Base-by-base conservation (phyloP, 352 stramenopile species). In the Globisporangium paroecandrum region DNA sequence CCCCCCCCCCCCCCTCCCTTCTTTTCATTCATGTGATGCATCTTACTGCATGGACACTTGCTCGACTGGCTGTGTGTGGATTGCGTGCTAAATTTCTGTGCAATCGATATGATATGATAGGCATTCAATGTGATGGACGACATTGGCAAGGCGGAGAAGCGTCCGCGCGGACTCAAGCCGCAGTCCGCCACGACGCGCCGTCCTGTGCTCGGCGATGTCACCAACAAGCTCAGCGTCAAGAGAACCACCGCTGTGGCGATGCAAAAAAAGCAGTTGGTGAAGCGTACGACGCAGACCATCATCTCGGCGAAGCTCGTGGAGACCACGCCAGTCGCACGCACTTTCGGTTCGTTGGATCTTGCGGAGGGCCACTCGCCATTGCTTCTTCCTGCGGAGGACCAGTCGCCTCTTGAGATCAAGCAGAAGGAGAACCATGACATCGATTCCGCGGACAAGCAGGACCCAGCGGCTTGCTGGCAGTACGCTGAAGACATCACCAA, bases 401-500 rank as follows among this genome's bases (percentile, higher is more conserved):
- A 68, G 34, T 65, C 57, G 29, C 65, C 46, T 24, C 22, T 34
- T 3, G 43, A 53, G n/a, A 55, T 47, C 15, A 58, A 79, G 27
- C 72, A 76, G 29, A 72, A 78, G 18, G 69, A 71, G 12, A 47
- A 78, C 18, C 74, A 90, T 53, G 88, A 94, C 64, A 94, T 95
- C 66, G 87, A 95, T 55, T 82, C 77, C 22, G 75, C 76, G n/a
- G 83, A 93, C 71, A 90, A 83, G 70, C 59, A 83, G 36, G 79
- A 93, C 57, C 73, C 85, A 8, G 77, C 73, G 0, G 65, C 75
- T 51, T 90, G 80, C 74, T 94, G 82, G 81, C 87, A 92, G 69
- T 95, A 95, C 64, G 87, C 87, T 10, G 84, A 89, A 53, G 87
- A 94, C 61, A 90, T 95, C 60, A 90, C 86, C 38, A 85, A 83